Evolutionary conservation across 768 basidiomycete species (phyloP), one percentile per base, ranked within the genome.

Genomic region (Boletus pseudopeckii): DNA sequence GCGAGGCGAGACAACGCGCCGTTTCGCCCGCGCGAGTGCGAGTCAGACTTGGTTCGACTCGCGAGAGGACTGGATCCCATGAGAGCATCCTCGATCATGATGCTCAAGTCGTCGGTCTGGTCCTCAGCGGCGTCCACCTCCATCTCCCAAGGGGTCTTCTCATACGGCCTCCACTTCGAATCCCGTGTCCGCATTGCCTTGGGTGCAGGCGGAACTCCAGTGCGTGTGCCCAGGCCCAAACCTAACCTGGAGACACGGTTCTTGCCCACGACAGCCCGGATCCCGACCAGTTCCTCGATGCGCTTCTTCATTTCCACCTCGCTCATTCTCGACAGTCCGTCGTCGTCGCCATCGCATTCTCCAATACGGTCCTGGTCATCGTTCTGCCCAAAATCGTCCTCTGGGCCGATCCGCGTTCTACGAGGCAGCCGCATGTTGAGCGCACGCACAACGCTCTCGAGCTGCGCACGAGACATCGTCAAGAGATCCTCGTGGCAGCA

Each of bases 401-500:
- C 63, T 3, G 72, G 66, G 49, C 77, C 74, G 50, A 89, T 85
- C 20, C 72, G 75, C 60, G 84, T 64, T 1, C 71, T 75, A 40
- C 51, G 62, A 2, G 87, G 86, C 1, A 88, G 73, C 36, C 77
- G 78, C 14, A 62, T 71, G 64, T 90, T 90, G 43, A 90, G 75
- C 9, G 72, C 58, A 15, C 60, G 57, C 5, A 84, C 86, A 15
- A 84, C 84, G 1, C 52, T 65, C 43, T 82, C 63, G 41, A 90
- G 80, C 54, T 80, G 73, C 1, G 66, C 42, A 39, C 79, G 80
- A 4, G 78, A 60, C 87, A 90, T 88, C 1, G 79, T 76, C 50
- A 87, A 62, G 39, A 88, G 76, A 58, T 90, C 86, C 54, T 86
- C 84, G 63, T 90, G 85, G 67, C 85, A 87, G 69, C 84, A 85